Conservation (phyloP, 768 basidiomycete genomes). For the Sporobolomyces roseus region DNA sequence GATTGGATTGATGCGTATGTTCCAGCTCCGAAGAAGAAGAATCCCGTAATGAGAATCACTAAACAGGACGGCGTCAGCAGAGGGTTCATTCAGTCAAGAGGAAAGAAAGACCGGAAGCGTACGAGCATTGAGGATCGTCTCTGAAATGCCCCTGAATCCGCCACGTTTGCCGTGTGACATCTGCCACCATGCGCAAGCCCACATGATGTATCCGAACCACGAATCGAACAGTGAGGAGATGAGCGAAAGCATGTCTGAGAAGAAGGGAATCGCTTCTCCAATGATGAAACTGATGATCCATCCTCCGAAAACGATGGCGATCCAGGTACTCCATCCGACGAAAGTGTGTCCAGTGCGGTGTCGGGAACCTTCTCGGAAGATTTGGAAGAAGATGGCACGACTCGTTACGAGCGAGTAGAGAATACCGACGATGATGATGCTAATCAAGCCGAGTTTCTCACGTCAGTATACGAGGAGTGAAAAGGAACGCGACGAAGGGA, state of each 20-base stretch:
- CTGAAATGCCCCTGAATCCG: not conserved
- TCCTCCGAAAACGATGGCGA: constrained; percentile 36
- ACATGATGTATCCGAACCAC: constrained; percentile 44
- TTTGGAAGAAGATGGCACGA: constrained; percentile 44
- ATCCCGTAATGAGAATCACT: constrained; percentile 29
- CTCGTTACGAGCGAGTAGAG: constrained; percentile 43
- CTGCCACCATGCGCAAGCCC: constrained; percentile 40
- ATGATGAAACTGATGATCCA: constrained; percentile 42
- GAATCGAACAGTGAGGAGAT: constrained; percentile 40
- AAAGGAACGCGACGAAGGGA: too few relatives aligned
- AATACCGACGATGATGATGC: constrained; percentile 34
- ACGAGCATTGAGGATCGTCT: too few relatives aligned
- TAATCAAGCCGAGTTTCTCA: too few relatives aligned
- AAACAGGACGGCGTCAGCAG: not conserved
- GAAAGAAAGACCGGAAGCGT: not conserved
- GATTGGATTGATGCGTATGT: constrained; percentile 27
- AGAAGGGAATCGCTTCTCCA: constrained; percentile 42
- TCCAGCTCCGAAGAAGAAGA: constrained; percentile 41
- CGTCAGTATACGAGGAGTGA: too few relatives aligned
- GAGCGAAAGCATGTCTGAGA: constrained; percentile 27
- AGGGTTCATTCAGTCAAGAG: not conserved
- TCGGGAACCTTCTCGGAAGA: constrained; percentile 40
- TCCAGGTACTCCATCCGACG: constrained; percentile 43
- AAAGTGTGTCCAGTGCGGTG: constrained; percentile 42
- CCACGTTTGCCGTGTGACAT: constrained; percentile 27